Percentiles rank a stretch among this genome's conserved stretches.
Conservation (phyloP, 805 yeast genomes). For the Starmerella khaoyaiensis region DNA sequence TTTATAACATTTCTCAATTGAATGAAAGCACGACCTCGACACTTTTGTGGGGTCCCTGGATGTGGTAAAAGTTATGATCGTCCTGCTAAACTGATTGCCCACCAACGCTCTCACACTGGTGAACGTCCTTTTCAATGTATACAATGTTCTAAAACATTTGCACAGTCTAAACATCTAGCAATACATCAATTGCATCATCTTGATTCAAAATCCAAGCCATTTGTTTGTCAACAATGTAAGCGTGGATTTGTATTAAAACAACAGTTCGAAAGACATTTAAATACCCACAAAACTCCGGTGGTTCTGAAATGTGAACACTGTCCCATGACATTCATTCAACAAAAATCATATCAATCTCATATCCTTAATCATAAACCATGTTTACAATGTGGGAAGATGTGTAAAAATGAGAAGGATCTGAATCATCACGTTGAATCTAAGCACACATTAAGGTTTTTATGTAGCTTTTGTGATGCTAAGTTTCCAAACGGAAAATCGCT, state of each 20-base stretch:
- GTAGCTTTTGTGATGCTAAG: conserved; percentile 23
- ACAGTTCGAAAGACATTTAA: conserved; percentile 71
- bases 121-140: conserved; percentile 63
- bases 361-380: conserved; percentile 31
- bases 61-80: conserved; percentile 69
- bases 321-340: conserved; percentile 53
- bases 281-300: conserved; percentile 61
- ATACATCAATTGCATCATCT: conserved; percentile 59
- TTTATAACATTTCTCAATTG: neutral
- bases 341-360: conserved; percentile 66
- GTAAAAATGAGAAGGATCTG: conserved; percentile 51
- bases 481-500: conserved; percentile 10
- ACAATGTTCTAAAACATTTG: conserved; percentile 51
- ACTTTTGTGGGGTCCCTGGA: conserved; percentile 41
- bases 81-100: conserved; percentile 76
- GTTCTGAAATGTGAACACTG: conserved; percentile 52
- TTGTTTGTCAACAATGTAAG: conserved; percentile 57
- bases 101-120: conserved; percentile 62
- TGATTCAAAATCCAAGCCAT: conserved; percentile 44
- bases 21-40: conserved; percentile 24
- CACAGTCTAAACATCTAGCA: conserved; percentile 65
- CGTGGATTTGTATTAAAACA: conserved; percentile 74
- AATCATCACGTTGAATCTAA: conserved; percentile 51
- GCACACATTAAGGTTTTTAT: conserved; percentile 36
- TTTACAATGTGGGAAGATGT: conserved; percentile 46